Conservation (phyloP, 169 alveolate genomes). For the Eimeria brunetti region DNA sequence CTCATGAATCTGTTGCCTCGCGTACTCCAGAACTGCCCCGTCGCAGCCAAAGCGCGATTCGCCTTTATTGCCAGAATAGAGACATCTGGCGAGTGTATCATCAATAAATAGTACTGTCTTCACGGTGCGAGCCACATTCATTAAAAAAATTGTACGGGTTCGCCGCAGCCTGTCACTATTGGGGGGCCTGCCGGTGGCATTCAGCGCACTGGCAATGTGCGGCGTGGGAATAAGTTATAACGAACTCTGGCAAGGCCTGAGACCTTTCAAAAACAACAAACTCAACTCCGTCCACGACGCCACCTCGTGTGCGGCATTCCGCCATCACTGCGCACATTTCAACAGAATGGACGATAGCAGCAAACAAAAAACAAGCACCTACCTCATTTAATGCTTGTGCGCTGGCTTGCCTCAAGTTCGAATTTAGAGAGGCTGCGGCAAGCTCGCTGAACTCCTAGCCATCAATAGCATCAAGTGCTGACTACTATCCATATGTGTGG, state of each 20-base stretch:
- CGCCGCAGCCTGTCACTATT: conserved; percentile 19
- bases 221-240: conserved; percentile 76
- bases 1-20: neutral
- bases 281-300: conserved; percentile 81
- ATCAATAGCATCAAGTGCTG: neutral
- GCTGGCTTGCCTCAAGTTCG: neutral
- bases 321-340: conserved; percentile 72
- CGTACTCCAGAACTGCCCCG: neutral
- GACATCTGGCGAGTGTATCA: neutral
- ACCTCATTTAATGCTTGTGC: neutral
- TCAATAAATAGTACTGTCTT: neutral
- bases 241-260: conserved; percentile 80
- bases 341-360: neutral
- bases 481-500: neutral
- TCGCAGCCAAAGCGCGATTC: neutral
- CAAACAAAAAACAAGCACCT: neutral
- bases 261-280: conserved; percentile 80
- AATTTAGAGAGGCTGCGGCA: neutral
- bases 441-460: neutral
- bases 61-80: neutral
- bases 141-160: neutral
- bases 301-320: conserved; percentile 80
- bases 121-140: neutral
- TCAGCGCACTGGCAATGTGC: conserved; percentile 75
- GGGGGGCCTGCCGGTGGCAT: conserved; percentile 45